Evolutionary conservation across 345 rosid genomes (phyloP).

Genomic region (Salix arbutifolia): DNA sequence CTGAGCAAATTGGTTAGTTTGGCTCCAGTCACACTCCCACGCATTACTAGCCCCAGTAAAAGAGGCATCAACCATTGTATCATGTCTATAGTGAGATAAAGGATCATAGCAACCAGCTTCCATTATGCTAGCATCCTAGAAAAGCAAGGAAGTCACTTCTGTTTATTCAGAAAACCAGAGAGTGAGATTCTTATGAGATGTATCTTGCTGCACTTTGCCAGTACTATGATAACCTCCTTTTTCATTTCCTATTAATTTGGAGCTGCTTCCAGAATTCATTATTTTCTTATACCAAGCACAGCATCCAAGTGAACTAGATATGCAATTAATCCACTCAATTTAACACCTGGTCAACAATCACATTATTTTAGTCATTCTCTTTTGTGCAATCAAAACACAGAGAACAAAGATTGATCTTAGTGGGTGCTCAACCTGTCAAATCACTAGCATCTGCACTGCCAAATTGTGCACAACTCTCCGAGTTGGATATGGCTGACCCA

Average conservation of each 20-base stretch:
- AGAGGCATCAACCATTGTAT: not conserved
- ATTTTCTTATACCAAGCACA: not conserved
- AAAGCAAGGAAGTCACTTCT: not conserved
- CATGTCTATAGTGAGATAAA: not conserved
- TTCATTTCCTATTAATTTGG: not conserved
- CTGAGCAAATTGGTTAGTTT: not conserved
- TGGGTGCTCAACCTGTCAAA: constrained; percentile 63
- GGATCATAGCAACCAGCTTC: constrained; percentile 10
- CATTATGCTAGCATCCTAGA: not conserved
- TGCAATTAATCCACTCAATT: not conserved
- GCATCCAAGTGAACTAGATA: not conserved
- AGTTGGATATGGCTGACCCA: constrained; percentile 91
- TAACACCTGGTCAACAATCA: not conserved
- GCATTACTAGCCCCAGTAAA: not conserved
- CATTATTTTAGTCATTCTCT: not conserved
- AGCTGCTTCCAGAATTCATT: not conserved
- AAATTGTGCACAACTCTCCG: constrained; percentile 92
- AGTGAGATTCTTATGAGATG: not conserved
- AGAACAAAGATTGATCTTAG: not conserved
- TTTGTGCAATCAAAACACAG: not conserved
- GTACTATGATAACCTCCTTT: not conserved
- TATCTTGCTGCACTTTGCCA: not conserved
- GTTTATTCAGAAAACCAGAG: constrained; percentile 1
- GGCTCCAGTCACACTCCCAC: not conserved
- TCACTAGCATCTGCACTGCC: constrained; percentile 80